phyloP scores from a whole-genome alignment of 306 rosid genomes.

The Fragaria iinumae region DNA sequence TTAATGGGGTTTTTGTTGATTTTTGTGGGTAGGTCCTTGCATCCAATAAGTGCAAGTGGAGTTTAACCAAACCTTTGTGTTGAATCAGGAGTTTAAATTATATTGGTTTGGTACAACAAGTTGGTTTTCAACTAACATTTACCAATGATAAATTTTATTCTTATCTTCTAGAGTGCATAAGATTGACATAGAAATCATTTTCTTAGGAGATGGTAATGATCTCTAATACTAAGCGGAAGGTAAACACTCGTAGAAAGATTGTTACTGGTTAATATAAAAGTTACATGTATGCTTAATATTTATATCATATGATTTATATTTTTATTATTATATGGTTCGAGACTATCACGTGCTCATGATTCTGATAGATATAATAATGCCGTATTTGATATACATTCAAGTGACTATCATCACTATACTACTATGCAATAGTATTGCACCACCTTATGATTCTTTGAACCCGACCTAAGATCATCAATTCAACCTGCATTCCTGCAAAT shows the following conservation, averaged over 20 bases:
- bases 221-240: background rate
- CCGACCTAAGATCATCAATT: too few species aligned
- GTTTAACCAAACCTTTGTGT: background rate
- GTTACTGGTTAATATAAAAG: background rate
- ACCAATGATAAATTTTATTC: background rate
- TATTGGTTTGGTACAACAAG: background rate
- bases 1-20: background rate
- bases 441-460: too few species aligned
- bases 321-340: background rate
- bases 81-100: background rate
- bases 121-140: background rate
- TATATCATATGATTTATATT: background rate
- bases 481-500: too few species aligned
- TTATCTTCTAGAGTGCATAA: too few species aligned
- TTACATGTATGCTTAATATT: background rate
- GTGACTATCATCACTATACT: too few species aligned
- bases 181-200: background rate
- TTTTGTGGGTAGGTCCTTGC: background rate
- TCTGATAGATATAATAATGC: rapidly evolving
- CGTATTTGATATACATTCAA: background rate
- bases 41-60: background rate
- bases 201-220: background rate
- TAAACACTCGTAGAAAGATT: too few species aligned
- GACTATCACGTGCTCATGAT: background rate
- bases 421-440: too few species aligned